Evolutionary conservation across 2,329 filamentous ascomycete genomes (phyloP).

Genomic region (Cercospora sesami): DNA sequence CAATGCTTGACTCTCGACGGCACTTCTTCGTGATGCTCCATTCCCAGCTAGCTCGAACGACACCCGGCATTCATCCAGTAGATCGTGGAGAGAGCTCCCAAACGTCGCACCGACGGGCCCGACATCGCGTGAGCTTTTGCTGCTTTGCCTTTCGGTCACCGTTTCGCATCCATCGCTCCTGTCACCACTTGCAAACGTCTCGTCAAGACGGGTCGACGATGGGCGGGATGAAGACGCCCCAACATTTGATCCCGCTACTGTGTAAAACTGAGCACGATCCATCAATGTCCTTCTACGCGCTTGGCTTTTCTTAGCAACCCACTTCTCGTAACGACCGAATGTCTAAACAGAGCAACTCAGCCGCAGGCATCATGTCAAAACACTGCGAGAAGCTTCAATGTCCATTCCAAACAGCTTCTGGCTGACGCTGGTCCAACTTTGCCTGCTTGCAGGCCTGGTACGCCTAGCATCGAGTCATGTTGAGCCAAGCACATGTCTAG

Average conservation of each 20-base stretch:
- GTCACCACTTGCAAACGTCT: neutral
- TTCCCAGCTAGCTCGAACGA: neutral
- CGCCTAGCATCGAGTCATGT: neutral
- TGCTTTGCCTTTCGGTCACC: neutral
- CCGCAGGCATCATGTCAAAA: neutral
- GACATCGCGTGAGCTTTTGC: neutral
- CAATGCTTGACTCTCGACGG: neutral
- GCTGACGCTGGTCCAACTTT: constrained; percentile 4
- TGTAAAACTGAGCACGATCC: constrained; percentile 5
- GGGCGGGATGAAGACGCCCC: neutral
- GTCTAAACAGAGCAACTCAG: neutral
- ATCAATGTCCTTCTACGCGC: constrained; percentile 3
- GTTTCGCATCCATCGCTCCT: neutral
- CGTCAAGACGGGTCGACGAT: neutral
- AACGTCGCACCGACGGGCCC: neutral
- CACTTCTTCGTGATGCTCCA: neutral
- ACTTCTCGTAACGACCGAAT: neutral
- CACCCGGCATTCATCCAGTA: neutral
- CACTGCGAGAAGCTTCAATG: neutral
- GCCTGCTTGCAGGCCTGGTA: constrained; percentile 4
- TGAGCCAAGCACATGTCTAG: neutral
- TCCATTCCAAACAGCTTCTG: neutral
- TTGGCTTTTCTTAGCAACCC: constrained; percentile 10
- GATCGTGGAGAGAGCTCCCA: constrained; percentile 6
- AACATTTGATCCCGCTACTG: neutral